Evolutionary conservation across 148 eudicot species (phyloP), one percentile per base, ranked within the genome.

Genomic region (Camellia sinensis): DNA sequence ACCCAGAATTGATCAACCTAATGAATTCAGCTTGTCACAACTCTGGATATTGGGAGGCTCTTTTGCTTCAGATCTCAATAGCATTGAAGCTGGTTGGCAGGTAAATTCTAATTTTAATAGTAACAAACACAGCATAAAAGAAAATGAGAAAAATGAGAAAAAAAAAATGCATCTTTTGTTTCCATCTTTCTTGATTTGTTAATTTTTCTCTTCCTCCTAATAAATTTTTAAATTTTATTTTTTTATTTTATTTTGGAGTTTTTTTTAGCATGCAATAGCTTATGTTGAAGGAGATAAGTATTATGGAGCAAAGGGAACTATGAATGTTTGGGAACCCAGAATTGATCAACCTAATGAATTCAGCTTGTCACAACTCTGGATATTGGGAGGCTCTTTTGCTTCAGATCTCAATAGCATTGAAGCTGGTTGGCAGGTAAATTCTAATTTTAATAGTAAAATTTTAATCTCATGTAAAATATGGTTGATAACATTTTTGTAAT

Each of bases 41-140:
- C 85, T 92, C 48, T 94, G 95, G 98, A 63, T 94, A 50, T 81
- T 91, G 67, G 95, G 94, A 45, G 98, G 95, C 66, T 81, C 95
- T 72, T 90, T 91, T 83, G 90, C 86, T 57, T 80, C 86, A 79
- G 94, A 94, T 87, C 92, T 92, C 73, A 92, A 94, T 82, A 91
- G 94, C 78, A 89, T 95, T 82, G 96, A 95, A 85, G 98, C 95
- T 80, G 98, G 98, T 56, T 95, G 97, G 98, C 94, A 90, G 95
- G 98, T 94, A 78, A 40, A 67, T 41, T 48, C n/a, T 67, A 43
- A 2, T 54, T 54, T 2, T 8, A 54, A 54, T 29, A 29, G 37
- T 29, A 29, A 29, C n/a, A n/a, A n/a, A n/a, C n/a, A n/a, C n/a
- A n/a, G n/a, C n/a, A n/a, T n/a, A n/a, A 29, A 29, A 29, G 52